Evolutionary conservation across 2,329 filamentous ascomycete species (phyloP), one percentile per base, ranked within the genome.

Genomic region (Aureobasidium namibiae): DNA sequence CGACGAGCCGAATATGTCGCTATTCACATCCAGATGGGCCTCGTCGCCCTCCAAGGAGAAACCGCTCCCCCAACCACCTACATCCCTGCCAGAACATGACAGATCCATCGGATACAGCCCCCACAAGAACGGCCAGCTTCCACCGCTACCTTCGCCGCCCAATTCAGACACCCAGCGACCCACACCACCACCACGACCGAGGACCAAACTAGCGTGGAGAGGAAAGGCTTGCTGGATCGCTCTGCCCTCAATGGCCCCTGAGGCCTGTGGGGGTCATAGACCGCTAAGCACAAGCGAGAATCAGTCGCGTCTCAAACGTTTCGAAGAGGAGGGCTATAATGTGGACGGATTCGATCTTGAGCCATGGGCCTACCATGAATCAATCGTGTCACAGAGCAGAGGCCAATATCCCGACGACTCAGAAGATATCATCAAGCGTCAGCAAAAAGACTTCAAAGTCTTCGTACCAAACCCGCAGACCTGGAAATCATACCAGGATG

Each of bases 401-500:
- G 78, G 79, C 44, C 78, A 84, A 33, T 92, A 86, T 83, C 89
- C 89, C 1, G 76, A 80, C 44, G 76, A 80, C 44, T 76, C 79
- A 10, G 83, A 90, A 58, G 68, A 88, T 33, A 72, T 70, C 8
- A 74, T 74, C 53, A 85, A 89, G 65, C 79, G 82, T 48, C 72
- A 76, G 16, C 70, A 78, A 46, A 73, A 75, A 5, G 72, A 71
- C n/a, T 87, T 78, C 68, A 79, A 77, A 57, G 86, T 94, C 36
- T 80, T 80, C 24, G 78, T 94, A 61, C 88, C 89, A 1, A 87
- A 90, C 67, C 74, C 87, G 63, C 84, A 86, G 41, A 80, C 83
- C 66, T 89, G 87, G 86, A 87, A 90, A 67, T 79, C 84, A 26
- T 96, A 97, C 72, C 88, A 92, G 61, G 82, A 88, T 58, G 86